Conservation (phyloP, 768 basidiomycete genomes). For the Russula abietina region DNA sequence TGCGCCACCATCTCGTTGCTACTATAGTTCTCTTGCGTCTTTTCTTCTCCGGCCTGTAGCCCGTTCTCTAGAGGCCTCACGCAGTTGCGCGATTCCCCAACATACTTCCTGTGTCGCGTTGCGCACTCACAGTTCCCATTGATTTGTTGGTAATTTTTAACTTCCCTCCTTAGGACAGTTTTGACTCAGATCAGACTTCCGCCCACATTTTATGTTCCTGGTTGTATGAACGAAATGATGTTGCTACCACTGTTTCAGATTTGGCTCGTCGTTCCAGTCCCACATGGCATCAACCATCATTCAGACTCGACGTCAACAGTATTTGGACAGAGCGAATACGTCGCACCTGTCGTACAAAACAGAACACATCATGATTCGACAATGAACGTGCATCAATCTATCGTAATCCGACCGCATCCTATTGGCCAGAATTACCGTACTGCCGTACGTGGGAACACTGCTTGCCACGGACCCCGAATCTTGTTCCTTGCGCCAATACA, state of each 20-base stretch:
- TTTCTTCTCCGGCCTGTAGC: too few species aligned
- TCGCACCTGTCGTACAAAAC: not conserved
- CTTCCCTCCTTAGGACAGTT: not conserved
- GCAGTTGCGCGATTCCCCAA: not conserved
- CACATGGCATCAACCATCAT: not conserved
- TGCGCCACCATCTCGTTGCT: too few species aligned
- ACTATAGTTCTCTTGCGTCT: too few species aligned
- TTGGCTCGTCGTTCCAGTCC: not conserved
- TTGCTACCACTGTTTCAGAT: not conserved
- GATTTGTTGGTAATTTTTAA: too few species aligned
- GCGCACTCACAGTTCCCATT: not conserved
- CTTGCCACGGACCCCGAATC: not conserved
- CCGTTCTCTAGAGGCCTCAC: not conserved
- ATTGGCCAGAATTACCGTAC: not conserved
- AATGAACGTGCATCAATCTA: not conserved
- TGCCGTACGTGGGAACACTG: not conserved
- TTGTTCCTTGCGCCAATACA: not conserved
- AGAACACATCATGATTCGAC: not conserved
- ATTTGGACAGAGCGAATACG: not conserved
- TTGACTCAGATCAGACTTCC: not conserved
- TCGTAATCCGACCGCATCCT: not conserved
- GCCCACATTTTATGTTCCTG: not conserved
- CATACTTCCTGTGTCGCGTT: not conserved
- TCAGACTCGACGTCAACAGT: not conserved
- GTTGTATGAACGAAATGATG: not conserved